Evolutionary conservation across 2,329 filamentous ascomycete species (phyloP).

Genomic region (Cadophora sp.): DNA sequence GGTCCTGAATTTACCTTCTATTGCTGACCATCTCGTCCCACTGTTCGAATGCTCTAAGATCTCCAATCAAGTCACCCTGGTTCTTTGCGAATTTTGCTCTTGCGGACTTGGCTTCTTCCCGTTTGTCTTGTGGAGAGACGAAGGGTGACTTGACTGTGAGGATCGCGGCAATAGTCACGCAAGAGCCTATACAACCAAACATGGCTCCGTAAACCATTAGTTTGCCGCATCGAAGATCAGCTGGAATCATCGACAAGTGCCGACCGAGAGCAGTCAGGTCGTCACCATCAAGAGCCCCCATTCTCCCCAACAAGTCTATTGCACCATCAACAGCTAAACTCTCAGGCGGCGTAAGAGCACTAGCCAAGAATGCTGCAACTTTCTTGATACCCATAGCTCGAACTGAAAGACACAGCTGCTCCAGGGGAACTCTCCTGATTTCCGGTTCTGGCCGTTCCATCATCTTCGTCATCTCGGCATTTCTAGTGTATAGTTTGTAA

Average conservation of each 20-base stretch:
- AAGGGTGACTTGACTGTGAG: slow-evolving; percentile 91
- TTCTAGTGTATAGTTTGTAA: slow-evolving; percentile 93
- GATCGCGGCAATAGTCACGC: slow-evolving; percentile 87
- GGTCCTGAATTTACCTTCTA: slow-evolving; percentile 48
- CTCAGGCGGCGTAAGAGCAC: slow-evolving; percentile 88
- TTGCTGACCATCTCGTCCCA: slow-evolving; percentile 75
- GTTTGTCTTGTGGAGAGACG: slow-evolving; percentile 79
- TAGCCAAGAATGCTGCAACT: slow-evolving; percentile 79
- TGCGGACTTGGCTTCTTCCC: slow-evolving; percentile 81
- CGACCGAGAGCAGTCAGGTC: slow-evolving; percentile 89
- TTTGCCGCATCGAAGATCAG: slow-evolving; percentile 91
- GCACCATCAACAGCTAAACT: slow-evolving; percentile 86
- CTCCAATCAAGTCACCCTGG: slow-evolving; percentile 88
- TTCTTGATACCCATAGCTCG: slow-evolving; percentile 92
- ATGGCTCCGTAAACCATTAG: slow-evolving; percentile 94
- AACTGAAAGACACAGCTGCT: slow-evolving; percentile 93
- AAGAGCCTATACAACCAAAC: slow-evolving; percentile 90
- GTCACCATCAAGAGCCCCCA: slow-evolving; percentile 87
- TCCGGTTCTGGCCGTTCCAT: slow-evolving; percentile 88
- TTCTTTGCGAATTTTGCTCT: slow-evolving; percentile 75
- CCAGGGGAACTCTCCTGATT: slow-evolving; percentile 88
- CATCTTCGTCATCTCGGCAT: slow-evolving; percentile 83
- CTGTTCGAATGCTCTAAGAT: slow-evolving; percentile 81
- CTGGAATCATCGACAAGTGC: slow-evolving; percentile 93
- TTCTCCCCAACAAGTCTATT: slow-evolving; percentile 76